Evolutionary conservation across 164 flowering plant species (phyloP), one percentile per base, ranked within the genome.

Genomic region (Vitis vinifera): DNA sequence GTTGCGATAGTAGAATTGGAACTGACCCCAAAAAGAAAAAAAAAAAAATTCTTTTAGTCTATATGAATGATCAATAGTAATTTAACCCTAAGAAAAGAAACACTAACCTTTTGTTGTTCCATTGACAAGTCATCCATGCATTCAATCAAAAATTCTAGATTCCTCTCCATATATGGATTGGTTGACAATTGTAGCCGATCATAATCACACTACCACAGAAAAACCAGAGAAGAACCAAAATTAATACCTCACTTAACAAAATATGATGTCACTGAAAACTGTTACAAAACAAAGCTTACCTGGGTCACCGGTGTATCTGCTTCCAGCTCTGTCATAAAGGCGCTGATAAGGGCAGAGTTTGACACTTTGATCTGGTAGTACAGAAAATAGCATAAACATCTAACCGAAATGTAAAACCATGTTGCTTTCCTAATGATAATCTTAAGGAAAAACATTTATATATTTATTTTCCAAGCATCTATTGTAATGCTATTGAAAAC

Each of bases 101-200:
- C 23, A 68, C 81, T 58, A 55, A 89, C 99, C 94, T 91, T 93
- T 51, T 93, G 96, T 60, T 96, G 99, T 71, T 96, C 97, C 81
- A 75, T 70, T 8, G 97, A 86, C 71, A 96, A 85, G 62, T 91
- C 97, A 73, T 96, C 99, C 97, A 96, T 96, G 85, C 98, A 96
- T 76, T 90, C 97, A 77, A 86, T 86, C 77, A 96, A 80, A 81
- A 91, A 93, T 72, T 96, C 98, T 71, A 89, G 68, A 81, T 96
- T 96, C 79, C 95, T 88, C 84, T 93, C 99, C 88, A 93, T 65
- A 70, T 69, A 88, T 52, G 98, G 95, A 53, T 64, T 85, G 51
- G 91, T 86, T 37, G 99, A 93, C 59, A 92, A 77, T 70, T 85
- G 85, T 58, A 96, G 82, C 63, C 98, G 92, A 67, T 96, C 99